Conservation (phyloP, 805 yeast species). For the Debaryomyces prosopidis region DNA sequence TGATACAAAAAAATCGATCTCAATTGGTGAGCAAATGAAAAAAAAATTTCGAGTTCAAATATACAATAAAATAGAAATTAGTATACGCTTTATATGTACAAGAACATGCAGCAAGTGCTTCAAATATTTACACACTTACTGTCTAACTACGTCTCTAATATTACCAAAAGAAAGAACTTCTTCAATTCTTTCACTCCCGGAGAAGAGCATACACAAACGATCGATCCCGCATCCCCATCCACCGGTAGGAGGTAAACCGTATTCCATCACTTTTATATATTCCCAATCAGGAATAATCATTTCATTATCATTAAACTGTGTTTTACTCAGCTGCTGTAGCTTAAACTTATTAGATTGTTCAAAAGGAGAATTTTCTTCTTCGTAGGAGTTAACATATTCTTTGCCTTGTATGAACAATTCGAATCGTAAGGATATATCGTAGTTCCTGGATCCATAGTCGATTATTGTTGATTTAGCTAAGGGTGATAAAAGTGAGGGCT, state of each 20-base stretch:
- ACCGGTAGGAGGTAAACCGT: slow-evolving; percentile 96
- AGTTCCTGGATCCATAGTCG: slow-evolving; percentile 26
- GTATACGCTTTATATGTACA: background rate
- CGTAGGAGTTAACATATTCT: slow-evolving; percentile 91
- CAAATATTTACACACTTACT: slow-evolving; percentile 28
- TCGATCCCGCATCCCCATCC: slow-evolving; percentile 98
- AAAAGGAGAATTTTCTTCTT: slow-evolving; percentile 90
- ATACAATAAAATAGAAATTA: background rate
- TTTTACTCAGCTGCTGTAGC: slow-evolving; percentile 53
- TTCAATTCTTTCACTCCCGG: slow-evolving; percentile 66
- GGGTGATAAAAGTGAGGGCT: slow-evolving; percentile 86
- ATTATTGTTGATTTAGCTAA: slow-evolving; percentile 65
- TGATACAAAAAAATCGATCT: background rate
- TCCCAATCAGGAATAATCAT: slow-evolving; percentile 67
- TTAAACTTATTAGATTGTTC: slow-evolving; percentile 65
- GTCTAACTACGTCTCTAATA: slow-evolving; percentile 66
- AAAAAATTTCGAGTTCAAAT: background rate
- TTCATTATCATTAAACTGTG: slow-evolving; percentile 56
- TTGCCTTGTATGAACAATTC: slow-evolving; percentile 79
- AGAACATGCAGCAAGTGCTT: background rate
- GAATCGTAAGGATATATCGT: slow-evolving; percentile 64
- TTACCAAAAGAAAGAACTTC: slow-evolving; percentile 76
- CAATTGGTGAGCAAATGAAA: background rate
- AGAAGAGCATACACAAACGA: slow-evolving; percentile 76
- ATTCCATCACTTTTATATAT: slow-evolving; percentile 77